Evolutionary conservation across 2,329 filamentous ascomycete species (phyloP).

Genomic region (Raffaelea ambrosiae): DNA sequence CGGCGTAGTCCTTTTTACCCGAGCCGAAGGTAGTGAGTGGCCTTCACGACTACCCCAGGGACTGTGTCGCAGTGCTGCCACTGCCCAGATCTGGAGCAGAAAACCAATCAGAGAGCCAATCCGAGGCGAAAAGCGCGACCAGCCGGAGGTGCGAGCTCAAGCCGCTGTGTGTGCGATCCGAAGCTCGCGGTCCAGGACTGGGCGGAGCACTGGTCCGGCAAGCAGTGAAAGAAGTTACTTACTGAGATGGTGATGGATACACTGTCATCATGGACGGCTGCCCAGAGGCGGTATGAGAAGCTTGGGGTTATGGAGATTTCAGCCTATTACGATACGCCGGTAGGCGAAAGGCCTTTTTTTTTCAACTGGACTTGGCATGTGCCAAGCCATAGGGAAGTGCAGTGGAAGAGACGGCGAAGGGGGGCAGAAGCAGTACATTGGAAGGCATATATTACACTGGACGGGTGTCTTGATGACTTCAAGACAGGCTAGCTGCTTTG

Average conservation of each 20-base stretch:
- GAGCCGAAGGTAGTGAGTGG: conserved; percentile 6
- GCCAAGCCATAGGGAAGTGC: background rate
- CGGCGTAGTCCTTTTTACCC: conserved; percentile 6
- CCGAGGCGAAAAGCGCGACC: no score
- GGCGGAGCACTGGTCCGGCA: conserved; percentile 5
- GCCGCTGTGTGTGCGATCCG: conserved; percentile 9
- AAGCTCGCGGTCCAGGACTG: conserved; percentile 9
- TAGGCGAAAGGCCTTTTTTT: conserved; percentile 8
- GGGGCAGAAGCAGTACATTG: no score
- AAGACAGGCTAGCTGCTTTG: background rate
- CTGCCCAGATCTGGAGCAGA: conserved; percentile 1
- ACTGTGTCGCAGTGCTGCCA: conserved; percentile 9
- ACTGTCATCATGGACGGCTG: conserved; percentile 17
- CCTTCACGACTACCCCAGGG: background rate
- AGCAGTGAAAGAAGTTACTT: conserved; percentile 3
- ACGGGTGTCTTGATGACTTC: background rate
- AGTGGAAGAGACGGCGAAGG: no score
- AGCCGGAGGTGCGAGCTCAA: conserved; percentile 11
- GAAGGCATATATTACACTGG: no score
- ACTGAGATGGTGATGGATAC: conserved; percentile 13
- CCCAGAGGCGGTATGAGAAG: conserved; percentile 33
- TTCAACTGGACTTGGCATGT: background rate
- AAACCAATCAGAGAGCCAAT: no score
- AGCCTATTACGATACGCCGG: conserved; percentile 12
- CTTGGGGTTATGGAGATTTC: conserved; percentile 28